Conservation (phyloP, 2,329 filamentous ascomycete genomes). For the Penicillium sp. region DNA sequence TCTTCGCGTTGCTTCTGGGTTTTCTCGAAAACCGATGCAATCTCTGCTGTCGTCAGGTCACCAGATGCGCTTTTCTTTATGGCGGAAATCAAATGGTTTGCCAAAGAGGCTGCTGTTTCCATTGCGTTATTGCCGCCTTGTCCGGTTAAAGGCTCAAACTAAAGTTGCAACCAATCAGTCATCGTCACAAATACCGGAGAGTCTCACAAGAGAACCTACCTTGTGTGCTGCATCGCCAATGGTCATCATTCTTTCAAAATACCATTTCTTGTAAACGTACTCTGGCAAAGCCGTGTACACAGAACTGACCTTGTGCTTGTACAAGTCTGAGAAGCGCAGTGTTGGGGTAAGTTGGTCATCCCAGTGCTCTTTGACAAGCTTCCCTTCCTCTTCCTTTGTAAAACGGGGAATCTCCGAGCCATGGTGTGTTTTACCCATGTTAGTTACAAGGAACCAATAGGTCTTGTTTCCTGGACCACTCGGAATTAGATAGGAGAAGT, state of each 20-base stretch:
- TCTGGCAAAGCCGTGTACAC: constrained; percentile 22
- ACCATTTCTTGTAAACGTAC: constrained; percentile 25
- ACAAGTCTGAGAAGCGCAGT: constrained; percentile 28
- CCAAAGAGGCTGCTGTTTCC: constrained; percentile 23
- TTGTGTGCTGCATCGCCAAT: constrained; percentile 24
- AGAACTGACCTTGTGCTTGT: constrained; percentile 16
- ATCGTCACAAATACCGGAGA: too few species aligned
- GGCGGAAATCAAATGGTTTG: constrained; percentile 16
- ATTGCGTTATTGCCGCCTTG: constrained; percentile 26
- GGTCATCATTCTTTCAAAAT: constrained; percentile 19
- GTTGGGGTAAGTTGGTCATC: constrained; percentile 22
- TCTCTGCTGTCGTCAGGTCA: constrained; percentile 4
- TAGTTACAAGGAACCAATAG: constrained; percentile 30
- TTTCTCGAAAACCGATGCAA: constrained; percentile 9
- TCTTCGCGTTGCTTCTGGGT: constrained; percentile 17
- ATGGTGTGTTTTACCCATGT: constrained; percentile 21
- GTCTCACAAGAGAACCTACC: constrained; percentile 3
- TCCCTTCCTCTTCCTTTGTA: constrained; percentile 24
- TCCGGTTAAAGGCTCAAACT: constrained; percentile 23
- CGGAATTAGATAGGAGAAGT: constrained; percentile 25
- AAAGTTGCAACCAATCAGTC: not conserved
- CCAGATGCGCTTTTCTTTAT: not conserved
- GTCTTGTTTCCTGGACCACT: constrained; percentile 22
- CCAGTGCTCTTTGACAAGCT: constrained; percentile 16
- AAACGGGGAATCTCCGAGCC: constrained; percentile 27